Conservation (phyloP, 352 stramenopile genomes). For the Saprolegnia parasitica region DNA sequence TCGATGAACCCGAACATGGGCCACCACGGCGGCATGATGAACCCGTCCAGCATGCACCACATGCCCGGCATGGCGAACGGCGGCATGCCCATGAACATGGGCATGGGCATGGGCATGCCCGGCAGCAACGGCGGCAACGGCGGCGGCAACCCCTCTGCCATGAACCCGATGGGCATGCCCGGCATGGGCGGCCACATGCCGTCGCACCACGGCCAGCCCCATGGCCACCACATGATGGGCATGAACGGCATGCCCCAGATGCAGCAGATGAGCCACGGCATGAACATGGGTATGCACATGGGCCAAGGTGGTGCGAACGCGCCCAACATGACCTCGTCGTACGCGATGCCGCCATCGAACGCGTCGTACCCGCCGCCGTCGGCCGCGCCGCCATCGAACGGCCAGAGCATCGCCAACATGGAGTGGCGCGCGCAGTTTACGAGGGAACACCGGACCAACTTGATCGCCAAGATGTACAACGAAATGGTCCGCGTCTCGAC, state of each 20-base stretch:
- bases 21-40: conserved; percentile 29
- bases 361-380: conserved; percentile 11
- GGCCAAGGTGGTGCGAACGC: neutral
- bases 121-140: conserved; percentile 16
- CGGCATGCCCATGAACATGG: conserved; percentile 37
- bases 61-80: conserved; percentile 12
- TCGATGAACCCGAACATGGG: conserved; percentile 10
- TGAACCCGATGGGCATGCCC: conserved; percentile 45
- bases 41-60: conserved; percentile 34
- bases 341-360: neutral
- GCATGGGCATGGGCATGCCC: conserved; percentile 36
- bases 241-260: conserved; percentile 53
- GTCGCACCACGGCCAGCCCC: conserved; percentile 40
- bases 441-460: conserved; percentile 70
- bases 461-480: conserved; percentile 85
- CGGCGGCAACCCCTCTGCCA: conserved; percentile 26
- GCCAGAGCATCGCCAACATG: conserved; percentile 35
- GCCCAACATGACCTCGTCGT: neutral
- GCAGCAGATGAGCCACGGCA: conserved; percentile 22
- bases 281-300: conserved; percentile 29
- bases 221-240: conserved; percentile 54
- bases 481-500: conserved; percentile 80
- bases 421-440: conserved; percentile 82
- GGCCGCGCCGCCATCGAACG: conserved; percentile 1
- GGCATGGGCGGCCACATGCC: conserved; percentile 37